Percentiles rank a stretch among this genome's conserved stretches.
phyloP scores from a whole-genome alignment of 179 eudicot genomes.

The Spinacia oleracea region DNA sequence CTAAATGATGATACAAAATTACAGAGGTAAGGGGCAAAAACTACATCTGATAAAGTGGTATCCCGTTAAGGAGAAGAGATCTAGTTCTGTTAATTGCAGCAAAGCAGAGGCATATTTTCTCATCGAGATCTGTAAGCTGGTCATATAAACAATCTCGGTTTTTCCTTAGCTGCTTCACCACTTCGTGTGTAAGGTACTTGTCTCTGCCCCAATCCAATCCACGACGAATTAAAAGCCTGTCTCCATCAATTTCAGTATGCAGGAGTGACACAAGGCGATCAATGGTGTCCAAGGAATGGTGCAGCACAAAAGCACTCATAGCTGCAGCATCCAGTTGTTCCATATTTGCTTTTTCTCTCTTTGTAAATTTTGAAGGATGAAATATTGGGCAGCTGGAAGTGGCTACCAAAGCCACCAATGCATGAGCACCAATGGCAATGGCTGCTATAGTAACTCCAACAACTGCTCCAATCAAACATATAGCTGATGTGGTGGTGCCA shows the following conservation, averaged over 20 bases:
- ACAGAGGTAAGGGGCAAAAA: not conserved
- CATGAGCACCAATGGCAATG: constrained; percentile 56
- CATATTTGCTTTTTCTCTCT: constrained; percentile 48
- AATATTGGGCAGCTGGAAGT: constrained; percentile 42
- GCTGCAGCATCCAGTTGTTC: constrained; percentile 68
- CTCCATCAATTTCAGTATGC: constrained; percentile 55
- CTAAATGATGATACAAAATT: not conserved
- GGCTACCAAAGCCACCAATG: constrained; percentile 55
- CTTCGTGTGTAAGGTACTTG: constrained; percentile 59
- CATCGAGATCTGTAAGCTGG: constrained; percentile 73
- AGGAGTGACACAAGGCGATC: constrained; percentile 65
- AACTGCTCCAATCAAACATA: constrained; percentile 59
- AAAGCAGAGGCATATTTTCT: constrained; percentile 71
- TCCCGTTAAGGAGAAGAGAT: constrained; percentile 54
- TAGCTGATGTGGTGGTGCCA: constrained; percentile 52
- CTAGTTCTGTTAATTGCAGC: constrained; percentile 77
- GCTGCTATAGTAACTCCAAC: constrained; percentile 55
- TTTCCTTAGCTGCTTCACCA: constrained; percentile 65
- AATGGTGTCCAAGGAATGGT: constrained; percentile 66
- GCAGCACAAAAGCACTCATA: constrained; percentile 59
- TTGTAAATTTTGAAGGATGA: constrained; percentile 47
- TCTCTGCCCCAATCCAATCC: constrained; percentile 72
- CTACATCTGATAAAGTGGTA: constrained; percentile 28
- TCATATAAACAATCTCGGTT: constrained; percentile 45
- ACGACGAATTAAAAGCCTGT: constrained; percentile 57